Base-by-base conservation (phyloP, 371 early-diverging fungal genomes). In the Apophysomyces variabilis region DNA sequence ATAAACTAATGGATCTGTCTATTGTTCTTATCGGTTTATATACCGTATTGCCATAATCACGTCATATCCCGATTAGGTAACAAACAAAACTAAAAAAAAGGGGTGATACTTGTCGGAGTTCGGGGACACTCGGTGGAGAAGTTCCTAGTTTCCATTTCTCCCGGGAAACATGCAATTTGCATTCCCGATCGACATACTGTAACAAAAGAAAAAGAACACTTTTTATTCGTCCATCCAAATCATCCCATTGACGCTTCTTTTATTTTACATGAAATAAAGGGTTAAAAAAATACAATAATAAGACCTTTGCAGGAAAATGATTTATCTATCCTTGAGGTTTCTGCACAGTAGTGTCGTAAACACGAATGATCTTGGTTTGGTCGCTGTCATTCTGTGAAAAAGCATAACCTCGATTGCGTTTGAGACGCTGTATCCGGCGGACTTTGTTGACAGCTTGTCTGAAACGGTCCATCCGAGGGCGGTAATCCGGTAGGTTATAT, bases 361-460 rank as follows among this genome's bases (percentile, higher is more conserved):
- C 90, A 44, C 97, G 89, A 65, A 98, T 95, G 57, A 99, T 79
- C 68, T 95, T 89, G 38, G 93, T 92, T 77, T 97, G 97, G 16
- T 97, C 99, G 67, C 89, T 89, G 69, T 99, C 99, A 77, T 90
- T 96, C 76, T 99, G 98, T 46, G 97, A 95, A 74, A 99, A 99
- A 8, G 99, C 99, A 79, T 92, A 99, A 38, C 99, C 99, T 38
- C 99, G 89, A 62, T 88, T 95, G 41, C 95, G 87, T 71, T 95
- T 96, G 35, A 96, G 80, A 35, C 98, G 88, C 74, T 99, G 98
- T 62, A 95, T 92, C 70, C 92, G 85, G 39, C 98, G 92, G 9
- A 94, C 97, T 81, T 97, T 97, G 84, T 95, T 92, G 12, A 98
- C 97, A 1, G 97, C 97, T 78, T 97, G 96, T 68, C 94, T 88